Conservation (phyloP, 2,329 filamentous ascomycete species). For the Tricladium varicosporioides region DNA sequence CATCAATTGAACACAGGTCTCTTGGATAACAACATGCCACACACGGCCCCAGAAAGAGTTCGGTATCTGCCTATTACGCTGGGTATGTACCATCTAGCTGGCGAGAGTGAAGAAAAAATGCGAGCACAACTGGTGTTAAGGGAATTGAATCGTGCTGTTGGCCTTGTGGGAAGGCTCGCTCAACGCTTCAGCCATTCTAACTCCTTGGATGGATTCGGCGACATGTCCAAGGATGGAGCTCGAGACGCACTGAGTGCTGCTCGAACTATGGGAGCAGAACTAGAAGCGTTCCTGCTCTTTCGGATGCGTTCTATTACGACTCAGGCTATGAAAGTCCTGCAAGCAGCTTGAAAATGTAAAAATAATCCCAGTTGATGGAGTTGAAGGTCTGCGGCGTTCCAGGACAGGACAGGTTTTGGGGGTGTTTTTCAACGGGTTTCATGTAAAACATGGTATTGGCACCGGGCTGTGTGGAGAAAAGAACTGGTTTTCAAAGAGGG, state of each 20-base stretch:
- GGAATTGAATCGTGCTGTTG: not conserved
- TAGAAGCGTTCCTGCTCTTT: not conserved
- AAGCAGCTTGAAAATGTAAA: not conserved
- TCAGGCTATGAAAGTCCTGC: not conserved
- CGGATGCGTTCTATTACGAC: not conserved
- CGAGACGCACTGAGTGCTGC: not conserved
- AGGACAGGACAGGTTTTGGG: too few species aligned
- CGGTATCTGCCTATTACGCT: not conserved
- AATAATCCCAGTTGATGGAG: too few species aligned
- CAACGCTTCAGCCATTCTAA: not conserved
- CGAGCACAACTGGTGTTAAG: conserved; percentile 1
- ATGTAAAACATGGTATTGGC: too few species aligned
- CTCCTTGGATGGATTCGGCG: not conserved
- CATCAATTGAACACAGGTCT: not conserved
- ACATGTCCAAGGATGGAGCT: not conserved
- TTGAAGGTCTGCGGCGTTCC: too few species aligned
- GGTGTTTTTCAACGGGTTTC: too few species aligned
- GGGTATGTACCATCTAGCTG: conserved; percentile 2
- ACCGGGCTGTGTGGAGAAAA: too few species aligned
- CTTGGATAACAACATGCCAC: not conserved
- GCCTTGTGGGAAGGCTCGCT: not conserved
- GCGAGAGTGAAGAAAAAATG: not conserved
- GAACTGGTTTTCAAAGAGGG: too few species aligned
- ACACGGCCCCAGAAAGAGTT: not conserved
- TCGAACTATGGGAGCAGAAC: not conserved